Evolutionary conservation across 768 basidiomycete genomes (phyloP), one percentile per base, ranked within the genome.

Genomic region (Panellus pusillus): DNA sequence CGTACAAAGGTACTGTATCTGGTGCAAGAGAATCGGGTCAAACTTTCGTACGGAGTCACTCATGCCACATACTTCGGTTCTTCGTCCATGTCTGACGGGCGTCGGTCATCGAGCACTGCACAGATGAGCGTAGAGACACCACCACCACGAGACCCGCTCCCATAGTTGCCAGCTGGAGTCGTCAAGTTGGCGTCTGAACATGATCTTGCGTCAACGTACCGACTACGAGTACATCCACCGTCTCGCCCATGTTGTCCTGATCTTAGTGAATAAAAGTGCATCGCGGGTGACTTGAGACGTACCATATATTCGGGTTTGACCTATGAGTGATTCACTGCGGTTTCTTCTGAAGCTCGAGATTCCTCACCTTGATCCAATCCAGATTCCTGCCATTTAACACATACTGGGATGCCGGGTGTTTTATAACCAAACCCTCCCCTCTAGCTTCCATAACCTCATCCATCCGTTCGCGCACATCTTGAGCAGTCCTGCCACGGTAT

Each of bases 341-440:
- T 36, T 49, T 29, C 15, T n/a, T 50, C 19, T 9, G 14, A 6
- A 28, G 37, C 11, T 13, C 41, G 47, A 44, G 17, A 41, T 35
- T 11, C n/a, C 68, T 41, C 60, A 86, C 87, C 74, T 99, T 99
- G 64, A 96, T 84, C 96, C 97, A 99, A 62, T 91, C 88, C 67
- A 84, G 81, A 62, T 89, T 92, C 54, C 97, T 78, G 1, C 91
- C 93, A 61, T 95, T 94, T 39, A 97, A 73, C 12, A 83, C 76
- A 68, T 99, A 99, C 56, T 85, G 79, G 0, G 89, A 82, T 19
- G 80, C 71, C 0, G 87, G 86, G 61, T 93, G 87, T 68, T 99
- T 99, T 54, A 98, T 79, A 8, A 98, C 89, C 12, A 99, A 73
- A 0, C 97, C 97, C 69, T 98, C 97, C 4, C 97, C 97, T 50